A percentile compares a stretch with the other conserved stretches of the same genome.
These are phyloP conservation scores for Metschnikowia cerradonensis DNA, from an alignment of 805 yeast species.

Conservation along the genomic window DNA sequence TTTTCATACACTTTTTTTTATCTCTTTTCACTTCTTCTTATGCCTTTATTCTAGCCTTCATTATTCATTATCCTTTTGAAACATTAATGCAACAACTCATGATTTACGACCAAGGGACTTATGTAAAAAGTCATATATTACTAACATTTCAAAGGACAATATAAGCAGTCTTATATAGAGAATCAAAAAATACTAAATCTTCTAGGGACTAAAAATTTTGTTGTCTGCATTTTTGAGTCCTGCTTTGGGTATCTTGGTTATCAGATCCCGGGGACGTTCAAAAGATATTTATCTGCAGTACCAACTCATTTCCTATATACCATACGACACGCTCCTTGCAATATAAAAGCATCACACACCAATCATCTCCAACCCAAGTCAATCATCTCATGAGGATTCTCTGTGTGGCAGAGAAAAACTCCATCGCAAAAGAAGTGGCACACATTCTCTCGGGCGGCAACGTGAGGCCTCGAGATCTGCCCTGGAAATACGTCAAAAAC, in stretches of 20 bases:
- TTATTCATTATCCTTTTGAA: neutral
- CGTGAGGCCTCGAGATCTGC: constrained; percentile 43
- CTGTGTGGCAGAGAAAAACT: constrained; percentile 96
- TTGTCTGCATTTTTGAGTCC: no score
- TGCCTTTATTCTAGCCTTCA: neutral
- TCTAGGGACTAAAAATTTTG: no score
- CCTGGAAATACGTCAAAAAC: constrained; percentile 66
- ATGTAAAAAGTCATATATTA: no score
- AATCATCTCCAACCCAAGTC: neutral
- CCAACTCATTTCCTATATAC: neutral
- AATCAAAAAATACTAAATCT: no score
- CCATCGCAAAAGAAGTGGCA: constrained; percentile 85
- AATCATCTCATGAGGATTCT: constrained; percentile 56
- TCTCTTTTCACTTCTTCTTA: neutral
- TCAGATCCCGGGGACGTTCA: neutral
- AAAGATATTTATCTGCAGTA: neutral
- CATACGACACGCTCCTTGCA: neutral
- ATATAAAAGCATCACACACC: neutral
- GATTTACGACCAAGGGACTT: no score
- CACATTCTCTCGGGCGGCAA: constrained; percentile 72
- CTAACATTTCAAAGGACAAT: no score
- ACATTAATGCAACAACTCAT: neutral
- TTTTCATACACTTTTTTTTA: neutral
- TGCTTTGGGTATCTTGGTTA: no score
- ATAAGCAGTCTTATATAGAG: no score